A percentile compares a stretch with the other conserved stretches of the same genome.
These are phyloP conservation scores for Cerioporus squamosus DNA, from an alignment of 1,284 basidiomycete species.

Conservation along the genomic window DNA sequence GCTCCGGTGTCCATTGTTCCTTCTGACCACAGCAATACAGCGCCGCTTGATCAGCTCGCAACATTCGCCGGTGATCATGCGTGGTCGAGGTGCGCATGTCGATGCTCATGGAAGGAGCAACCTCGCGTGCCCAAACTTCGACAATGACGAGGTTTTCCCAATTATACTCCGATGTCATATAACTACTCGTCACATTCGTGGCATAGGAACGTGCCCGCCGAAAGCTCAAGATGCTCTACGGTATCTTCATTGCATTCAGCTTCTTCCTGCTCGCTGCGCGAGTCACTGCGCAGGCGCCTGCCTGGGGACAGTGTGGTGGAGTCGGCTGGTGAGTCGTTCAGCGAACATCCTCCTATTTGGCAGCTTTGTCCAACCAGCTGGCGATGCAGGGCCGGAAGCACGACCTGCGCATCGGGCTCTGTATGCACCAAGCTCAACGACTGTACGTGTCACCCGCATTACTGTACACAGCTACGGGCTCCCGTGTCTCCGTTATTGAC, in stretches of 20 bases:
- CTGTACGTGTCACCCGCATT: conserved; percentile 36
- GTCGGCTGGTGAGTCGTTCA: conserved; percentile 44
- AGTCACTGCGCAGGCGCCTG: conserved; percentile 42
- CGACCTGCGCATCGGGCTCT: conserved; percentile 50
- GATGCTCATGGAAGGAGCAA: conserved; percentile 16
- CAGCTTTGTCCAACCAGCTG: conserved; percentile 4
- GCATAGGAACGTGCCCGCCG: neutral
- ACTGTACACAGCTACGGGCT: neutral
- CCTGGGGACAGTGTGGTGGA: conserved; percentile 55
- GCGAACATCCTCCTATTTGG: neutral
- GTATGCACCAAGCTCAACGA: conserved; percentile 47
- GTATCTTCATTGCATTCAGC: conserved; percentile 16
- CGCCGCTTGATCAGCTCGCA: neutral
- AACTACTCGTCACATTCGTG: neutral
- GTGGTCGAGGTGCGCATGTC: neutral
- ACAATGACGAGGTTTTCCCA: conserved; percentile 23
- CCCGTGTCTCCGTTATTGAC: conserved; percentile 9
- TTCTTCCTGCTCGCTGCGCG: conserved; percentile 13
- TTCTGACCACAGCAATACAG: too few relatives aligned
- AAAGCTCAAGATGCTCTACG: conserved; percentile 14
- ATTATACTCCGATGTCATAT: conserved; percentile 19
- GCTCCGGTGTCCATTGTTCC: too few relatives aligned
- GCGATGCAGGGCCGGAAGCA: conserved; percentile 46
- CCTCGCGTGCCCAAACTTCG: conserved; percentile 15
- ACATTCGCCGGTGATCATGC: conserved; percentile 8